These are phyloP conservation scores for Xylariaceae sp. DNA, from an alignment of 2,329 filamentous ascomycete species.

Conservation along the genomic window DNA sequence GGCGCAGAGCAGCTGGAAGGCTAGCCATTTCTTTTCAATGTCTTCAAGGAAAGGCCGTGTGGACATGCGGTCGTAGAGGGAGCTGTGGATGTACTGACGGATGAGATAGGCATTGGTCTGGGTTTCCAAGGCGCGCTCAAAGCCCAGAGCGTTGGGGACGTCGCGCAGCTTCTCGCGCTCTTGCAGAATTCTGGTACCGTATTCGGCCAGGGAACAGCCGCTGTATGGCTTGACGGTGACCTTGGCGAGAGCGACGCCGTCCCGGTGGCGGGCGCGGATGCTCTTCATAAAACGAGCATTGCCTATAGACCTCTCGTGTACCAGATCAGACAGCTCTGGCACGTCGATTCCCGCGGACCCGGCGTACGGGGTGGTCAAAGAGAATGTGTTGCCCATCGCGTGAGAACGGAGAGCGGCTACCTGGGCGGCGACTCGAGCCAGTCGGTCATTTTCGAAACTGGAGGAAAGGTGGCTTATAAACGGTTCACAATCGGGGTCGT, in stretches of 20 bases:
- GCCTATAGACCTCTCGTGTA: conserved; percentile 88
- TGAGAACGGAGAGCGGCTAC: conserved; percentile 22
- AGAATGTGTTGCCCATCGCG: conserved; percentile 94
- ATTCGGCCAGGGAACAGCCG: conserved; percentile 73
- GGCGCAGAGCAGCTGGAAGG: conserved; percentile 90
- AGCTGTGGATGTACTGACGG: conserved; percentile 93
- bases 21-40: conserved; percentile 98
- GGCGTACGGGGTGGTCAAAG: conserved; percentile 83
- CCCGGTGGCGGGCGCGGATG: conserved; percentile 82
- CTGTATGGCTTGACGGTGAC: conserved; percentile 90
- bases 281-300: conserved; percentile 96
- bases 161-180: conserved; percentile 76
- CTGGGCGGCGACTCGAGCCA: conserved; percentile 3
- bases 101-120: conserved; percentile 88
- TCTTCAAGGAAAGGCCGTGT: conserved; percentile 95
- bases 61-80: conserved; percentile 93
- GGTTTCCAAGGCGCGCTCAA: conserved; percentile 88
- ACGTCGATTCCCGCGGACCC: conserved; percentile 92
- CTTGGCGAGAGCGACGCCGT: conserved; percentile 91
- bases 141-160: conserved; percentile 85
- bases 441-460: no score
- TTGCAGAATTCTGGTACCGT: conserved; percentile 71
- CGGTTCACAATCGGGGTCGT: no score
- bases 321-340: conserved; percentile 82
- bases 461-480: no score